Evolutionary conservation across 129 eudicot genomes (phyloP), one percentile per base, ranked within the genome.

Genomic region (Tagetes patula): DNA sequence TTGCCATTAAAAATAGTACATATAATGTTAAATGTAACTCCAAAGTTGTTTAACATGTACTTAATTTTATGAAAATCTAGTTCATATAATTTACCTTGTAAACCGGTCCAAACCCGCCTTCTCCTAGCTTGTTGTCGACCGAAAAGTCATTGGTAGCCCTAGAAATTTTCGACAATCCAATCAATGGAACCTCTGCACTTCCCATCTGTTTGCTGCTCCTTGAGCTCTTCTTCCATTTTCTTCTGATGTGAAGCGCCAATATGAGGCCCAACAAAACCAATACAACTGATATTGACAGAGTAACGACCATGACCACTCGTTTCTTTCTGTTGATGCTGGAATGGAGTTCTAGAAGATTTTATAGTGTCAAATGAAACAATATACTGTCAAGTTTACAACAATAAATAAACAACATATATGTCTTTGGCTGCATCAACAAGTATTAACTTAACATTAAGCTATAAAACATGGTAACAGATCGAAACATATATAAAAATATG

Each of bases 91-190:
- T 41, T 71, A 56, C 76, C 67, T 72, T 72, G 56, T 72, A 72
- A 3, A 72, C 76, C 4, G 60, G 53, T 52, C 80, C 73, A 75
- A 66, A 75, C 37, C 82, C 84, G n/a, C 82, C 84, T 61, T 80
- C 73, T 52, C 84, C 84, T 12, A 80, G 73, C 67, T 69, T 80
- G 55, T 69, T 69, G 47, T 70, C 50, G 5, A 10, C 3, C 6
- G 84, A 75, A 27, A 75, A 80, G 60, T 74, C 56, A 38, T 63
- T 61, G 8, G 84, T 80, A 14, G 84, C 84, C 34, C 14, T 13
- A 30, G 59, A 64, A 68, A 80, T 60, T 5, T 50, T 55, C 13
- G 72, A 37, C 32, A 79, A 65, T 55, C 65, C 38, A 54, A 71
- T 65, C 58, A 79, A 34, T 2, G 74, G 78, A 30, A 79, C 31